Base-by-base conservation (phyloP, 2,329 filamentous ascomycete genomes). In the Colletotrichum chlorophyti region DNA sequence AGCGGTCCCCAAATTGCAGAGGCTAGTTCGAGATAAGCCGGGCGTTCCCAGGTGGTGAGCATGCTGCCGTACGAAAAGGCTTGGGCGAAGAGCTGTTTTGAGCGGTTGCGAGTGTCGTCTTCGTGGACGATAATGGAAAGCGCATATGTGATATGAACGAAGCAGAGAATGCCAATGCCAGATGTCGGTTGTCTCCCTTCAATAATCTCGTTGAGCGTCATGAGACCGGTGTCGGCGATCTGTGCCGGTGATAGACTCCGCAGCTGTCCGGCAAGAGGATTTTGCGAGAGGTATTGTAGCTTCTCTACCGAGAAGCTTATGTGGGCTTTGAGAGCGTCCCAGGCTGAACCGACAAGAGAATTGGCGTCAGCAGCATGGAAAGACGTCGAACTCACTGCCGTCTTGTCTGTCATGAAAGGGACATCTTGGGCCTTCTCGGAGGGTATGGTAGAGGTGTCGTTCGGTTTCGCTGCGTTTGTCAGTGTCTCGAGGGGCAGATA, bases 121-220 rank as follows among this genome's bases (percentile, higher is more conserved):
- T 76, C 77, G 51, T 81, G 74, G 5, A 81, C 65, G 12, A 80
- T 72, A 9, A 82, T 63, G 4, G 77, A 82, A 32, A 84, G 73
- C 11, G 80, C 78, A 61, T 83, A 83, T 21, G 79, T 70, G 17
- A 84, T 61, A 53, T 85, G 82, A 27, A 83, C 66, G 59, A 84
- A 79, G 65, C 80, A 84, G 2, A 85, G 64, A 3, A 76, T 73
- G 24, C 80, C 73, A 24, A 79, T 63, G 4, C 82, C 72, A 1
- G 76, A 74, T 3, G 68, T 65, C 0, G 72, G 67, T 6, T 69
- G 67, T n/a, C 65, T 64, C 3, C 76, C 78, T 19, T 73, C 68
- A 0, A 83, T 62, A 5, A 81, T 69, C 10, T 66, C 67, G 7
- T 67, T 72, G 17, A 84, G 68, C 6, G 73, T 69, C 15, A 72